These are phyloP conservation scores for Rhodamnia argentea DNA, from an alignment of 345 rosid species.

Conservation along the genomic window DNA sequence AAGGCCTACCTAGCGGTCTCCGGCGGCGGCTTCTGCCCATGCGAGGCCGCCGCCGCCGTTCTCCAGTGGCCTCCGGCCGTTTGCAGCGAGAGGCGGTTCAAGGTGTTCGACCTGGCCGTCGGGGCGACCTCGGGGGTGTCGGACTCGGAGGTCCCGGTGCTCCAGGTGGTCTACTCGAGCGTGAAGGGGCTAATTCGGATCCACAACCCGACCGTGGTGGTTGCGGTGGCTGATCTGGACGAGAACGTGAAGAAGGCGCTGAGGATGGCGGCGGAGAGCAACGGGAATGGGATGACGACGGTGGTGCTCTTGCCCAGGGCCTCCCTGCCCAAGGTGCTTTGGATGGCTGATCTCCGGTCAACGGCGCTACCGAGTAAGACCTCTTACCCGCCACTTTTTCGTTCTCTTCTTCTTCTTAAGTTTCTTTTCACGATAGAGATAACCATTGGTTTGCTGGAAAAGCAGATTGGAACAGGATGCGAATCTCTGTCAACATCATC, in stretches of 20 bases:
- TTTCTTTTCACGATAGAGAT: no score
- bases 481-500: conserved; percentile 76
- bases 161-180: conserved; percentile 80
- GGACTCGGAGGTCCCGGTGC: conserved; percentile 82
- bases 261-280: conserved; percentile 72
- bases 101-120: conserved; percentile 73
- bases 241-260: conserved; percentile 74
- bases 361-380: conserved; percentile 89
- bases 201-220: conserved; percentile 88
- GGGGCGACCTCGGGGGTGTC: conserved; percentile 55
- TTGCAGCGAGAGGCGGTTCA: conserved; percentile 79
- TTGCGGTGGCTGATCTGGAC: conserved; percentile 68
- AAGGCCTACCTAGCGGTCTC: conserved; percentile 83
- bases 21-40: conserved; percentile 75
- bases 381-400: background rate
- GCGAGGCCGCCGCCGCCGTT: conserved; percentile 70
- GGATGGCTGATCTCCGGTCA: conserved; percentile 98
- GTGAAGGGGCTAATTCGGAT: conserved; percentile 85
- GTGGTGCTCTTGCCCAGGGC: conserved; percentile 63
- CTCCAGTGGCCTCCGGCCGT: conserved; percentile 71
- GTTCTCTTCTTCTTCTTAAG: no score
- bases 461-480: conserved; percentile 97
- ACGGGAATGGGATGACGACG: conserved; percentile 28
- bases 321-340: conserved; percentile 70
- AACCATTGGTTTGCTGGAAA: no score